These are phyloP conservation scores for Capsella bursapastoris DNA, from an alignment of 345 rosid genomes.

Conservation along the genomic window DNA sequence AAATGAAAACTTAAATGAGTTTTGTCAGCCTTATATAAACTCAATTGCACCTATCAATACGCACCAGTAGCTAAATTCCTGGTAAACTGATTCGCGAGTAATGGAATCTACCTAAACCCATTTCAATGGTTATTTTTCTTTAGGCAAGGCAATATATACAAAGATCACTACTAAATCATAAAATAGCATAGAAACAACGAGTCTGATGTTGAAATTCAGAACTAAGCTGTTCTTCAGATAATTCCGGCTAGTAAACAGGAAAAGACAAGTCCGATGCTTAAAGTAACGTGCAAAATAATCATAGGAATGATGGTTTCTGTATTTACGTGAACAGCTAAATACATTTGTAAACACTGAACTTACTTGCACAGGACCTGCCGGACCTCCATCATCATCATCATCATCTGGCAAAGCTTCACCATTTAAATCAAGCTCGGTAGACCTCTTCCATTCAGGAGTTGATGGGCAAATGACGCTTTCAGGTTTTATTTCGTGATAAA, in stretches of 20 bases:
- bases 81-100: background rate
- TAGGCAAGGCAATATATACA: constrained; percentile 8
- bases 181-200: constrained; percentile 11
- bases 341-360: constrained; percentile 10
- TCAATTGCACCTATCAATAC: constrained; percentile 8
- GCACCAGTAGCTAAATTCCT: constrained; percentile 14
- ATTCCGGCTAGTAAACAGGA: constrained; percentile 6
- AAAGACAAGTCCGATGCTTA: background rate
- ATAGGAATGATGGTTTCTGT: background rate
- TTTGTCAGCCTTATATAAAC: constrained; percentile 12
- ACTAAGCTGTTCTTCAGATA: constrained; percentile 14
- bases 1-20: constrained; percentile 11
- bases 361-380: constrained; percentile 44
- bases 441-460: constrained; percentile 98
- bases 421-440: constrained; percentile 92
- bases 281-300: constrained; percentile 7
- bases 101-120: constrained; percentile 25
- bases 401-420: constrained; percentile 78
- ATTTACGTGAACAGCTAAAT: constrained; percentile 13
- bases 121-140: constrained; percentile 25
- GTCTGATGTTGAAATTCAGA: background rate
- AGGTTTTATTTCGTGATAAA: constrained; percentile 93
- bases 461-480: constrained; percentile 69
- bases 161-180: constrained; percentile 15
- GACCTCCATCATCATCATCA: constrained; percentile 47